Evolutionary conservation across 2,329 filamentous ascomycete species (phyloP).

Genomic region (Xylaria sp.): DNA sequence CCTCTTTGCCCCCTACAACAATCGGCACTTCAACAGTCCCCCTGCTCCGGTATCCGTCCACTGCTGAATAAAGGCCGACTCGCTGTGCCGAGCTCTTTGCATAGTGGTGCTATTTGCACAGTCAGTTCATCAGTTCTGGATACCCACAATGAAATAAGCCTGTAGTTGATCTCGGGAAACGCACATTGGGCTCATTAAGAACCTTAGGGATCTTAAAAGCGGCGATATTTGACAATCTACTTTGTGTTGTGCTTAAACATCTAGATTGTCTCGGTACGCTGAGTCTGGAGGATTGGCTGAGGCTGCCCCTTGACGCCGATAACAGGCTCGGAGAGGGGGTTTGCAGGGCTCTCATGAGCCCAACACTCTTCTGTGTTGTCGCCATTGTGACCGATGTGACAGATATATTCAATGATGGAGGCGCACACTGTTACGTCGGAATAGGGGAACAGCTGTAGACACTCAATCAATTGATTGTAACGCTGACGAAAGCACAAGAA

Average conservation of each 20-base stretch:
- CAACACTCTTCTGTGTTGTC: slow-evolving; percentile 38
- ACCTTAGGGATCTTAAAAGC: slow-evolving; percentile 89
- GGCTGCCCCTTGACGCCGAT: slow-evolving; percentile 20
- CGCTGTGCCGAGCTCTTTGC: slow-evolving; percentile 83
- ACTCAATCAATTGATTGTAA: not conserved
- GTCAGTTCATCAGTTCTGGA: slow-evolving; percentile 6
- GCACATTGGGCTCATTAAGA: slow-evolving; percentile 94
- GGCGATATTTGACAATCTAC: slow-evolving; percentile 70
- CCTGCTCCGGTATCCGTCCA: slow-evolving; percentile 74
- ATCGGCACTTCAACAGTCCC: slow-evolving; percentile 82
- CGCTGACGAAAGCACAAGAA: not conserved
- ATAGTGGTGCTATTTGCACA: slow-evolving; percentile 78
- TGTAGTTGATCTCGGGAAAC: slow-evolving; percentile 49
- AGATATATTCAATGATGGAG: too few species aligned
- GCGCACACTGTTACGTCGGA: not conserved
- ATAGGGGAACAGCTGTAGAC: not conserved
- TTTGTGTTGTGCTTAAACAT: slow-evolving; percentile 45
- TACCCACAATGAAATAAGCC: not conserved
- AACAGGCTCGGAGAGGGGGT: slow-evolving; percentile 28
- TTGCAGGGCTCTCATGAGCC: slow-evolving; percentile 42
- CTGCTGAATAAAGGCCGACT: slow-evolving; percentile 76
- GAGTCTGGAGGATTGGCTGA: slow-evolving; percentile 8
- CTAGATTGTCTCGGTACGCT: slow-evolving; percentile 29
- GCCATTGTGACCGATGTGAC: slow-evolving; percentile 37
- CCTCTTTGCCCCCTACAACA: slow-evolving; percentile 83